phyloP scores from a whole-genome alignment of 495 filamentous ascomycete genomes.

The Podospora fimiseda region DNA sequence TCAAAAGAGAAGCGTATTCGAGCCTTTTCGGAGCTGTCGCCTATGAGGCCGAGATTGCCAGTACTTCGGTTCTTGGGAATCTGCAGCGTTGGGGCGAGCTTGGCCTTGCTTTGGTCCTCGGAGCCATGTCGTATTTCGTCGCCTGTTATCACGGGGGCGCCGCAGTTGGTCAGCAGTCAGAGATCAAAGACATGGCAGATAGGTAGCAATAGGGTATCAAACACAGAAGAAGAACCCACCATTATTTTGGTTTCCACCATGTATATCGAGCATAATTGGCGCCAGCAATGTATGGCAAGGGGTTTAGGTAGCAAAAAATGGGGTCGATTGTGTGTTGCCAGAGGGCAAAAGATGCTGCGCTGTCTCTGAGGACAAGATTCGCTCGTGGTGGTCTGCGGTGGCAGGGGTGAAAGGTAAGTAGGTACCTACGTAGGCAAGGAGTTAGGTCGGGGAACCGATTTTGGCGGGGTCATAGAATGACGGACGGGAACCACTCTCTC shows the following conservation, averaged over 20 bases:
- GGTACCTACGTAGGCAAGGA: too few species aligned
- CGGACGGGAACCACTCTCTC: background rate
- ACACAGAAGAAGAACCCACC: slow-evolving; percentile 35
- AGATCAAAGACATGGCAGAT: background rate
- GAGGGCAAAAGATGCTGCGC: background rate
- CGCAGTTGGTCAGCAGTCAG: slow-evolving; percentile 21
- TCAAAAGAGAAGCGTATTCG: slow-evolving; percentile 53
- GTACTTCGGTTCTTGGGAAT: slow-evolving; percentile 62
- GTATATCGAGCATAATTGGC: slow-evolving; percentile 45
- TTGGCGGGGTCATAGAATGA: slow-evolving; percentile 1
- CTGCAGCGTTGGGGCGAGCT: slow-evolving; percentile 34
- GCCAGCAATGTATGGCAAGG: slow-evolving; percentile 9
- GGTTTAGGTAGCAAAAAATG: slow-evolving; percentile 3
- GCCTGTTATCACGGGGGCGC: slow-evolving; percentile 24
- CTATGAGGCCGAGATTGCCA: slow-evolving; percentile 49
- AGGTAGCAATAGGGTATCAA: too few species aligned
- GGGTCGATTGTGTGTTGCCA: background rate
- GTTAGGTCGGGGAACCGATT: background rate
- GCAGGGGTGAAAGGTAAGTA: too few species aligned
- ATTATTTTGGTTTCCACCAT: slow-evolving; percentile 41
- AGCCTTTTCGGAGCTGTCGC: slow-evolving; percentile 34
- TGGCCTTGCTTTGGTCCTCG: slow-evolving; percentile 27
- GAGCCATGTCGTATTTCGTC: slow-evolving; percentile 36
- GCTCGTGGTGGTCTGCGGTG: background rate
- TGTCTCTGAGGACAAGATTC: background rate